phyloP scores from a whole-genome alignment of 2,329 filamentous ascomycete species.

The Cladophialophora chaetospira region DNA sequence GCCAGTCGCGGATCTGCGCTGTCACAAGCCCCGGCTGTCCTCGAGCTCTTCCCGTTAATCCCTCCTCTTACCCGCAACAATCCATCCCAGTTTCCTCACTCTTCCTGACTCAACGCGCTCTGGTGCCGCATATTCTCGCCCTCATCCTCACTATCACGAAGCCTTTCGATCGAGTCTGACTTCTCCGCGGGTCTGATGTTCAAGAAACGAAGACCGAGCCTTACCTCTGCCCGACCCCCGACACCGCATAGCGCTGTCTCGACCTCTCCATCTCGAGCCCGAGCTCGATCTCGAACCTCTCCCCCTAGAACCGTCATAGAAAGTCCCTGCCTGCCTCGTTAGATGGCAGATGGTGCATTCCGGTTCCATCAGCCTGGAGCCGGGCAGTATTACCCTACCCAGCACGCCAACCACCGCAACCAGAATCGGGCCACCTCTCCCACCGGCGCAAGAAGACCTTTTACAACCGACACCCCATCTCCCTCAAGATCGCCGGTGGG shows the following conservation, averaged over 20 bases:
- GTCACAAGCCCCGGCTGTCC: no score
- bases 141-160: slow-evolving; percentile 9
- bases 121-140: slow-evolving; percentile 14
- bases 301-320: slow-evolving; percentile 1
- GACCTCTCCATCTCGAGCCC: slow-evolving; percentile 21
- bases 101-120: no score
- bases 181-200: slow-evolving; percentile 43
- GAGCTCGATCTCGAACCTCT: slow-evolving; percentile 15
- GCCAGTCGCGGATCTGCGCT: no score
- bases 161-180: slow-evolving; percentile 12
- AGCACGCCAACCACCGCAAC: slow-evolving; percentile 48
- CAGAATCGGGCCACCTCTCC: slow-evolving; percentile 50
- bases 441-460: slow-evolving; percentile 46
- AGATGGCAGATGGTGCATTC: slow-evolving; percentile 59
- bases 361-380: slow-evolving; percentile 57
- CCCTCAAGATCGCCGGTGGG: slow-evolving; percentile 51
- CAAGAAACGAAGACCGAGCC: slow-evolving; percentile 52
- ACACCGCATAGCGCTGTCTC: slow-evolving; percentile 13
- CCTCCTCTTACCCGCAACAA: no score
- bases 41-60: slow-evolving; percentile 5
- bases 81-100: slow-evolving; percentile 6
- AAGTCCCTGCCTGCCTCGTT: slow-evolving; percentile 43
- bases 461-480: slow-evolving; percentile 50
- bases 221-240: slow-evolving; percentile 22
- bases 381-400: slow-evolving; percentile 53